Evolutionary conservation across 305 asterid species (phyloP), one percentile per base, ranked within the genome.

Genomic region (Ajuga reptans): DNA sequence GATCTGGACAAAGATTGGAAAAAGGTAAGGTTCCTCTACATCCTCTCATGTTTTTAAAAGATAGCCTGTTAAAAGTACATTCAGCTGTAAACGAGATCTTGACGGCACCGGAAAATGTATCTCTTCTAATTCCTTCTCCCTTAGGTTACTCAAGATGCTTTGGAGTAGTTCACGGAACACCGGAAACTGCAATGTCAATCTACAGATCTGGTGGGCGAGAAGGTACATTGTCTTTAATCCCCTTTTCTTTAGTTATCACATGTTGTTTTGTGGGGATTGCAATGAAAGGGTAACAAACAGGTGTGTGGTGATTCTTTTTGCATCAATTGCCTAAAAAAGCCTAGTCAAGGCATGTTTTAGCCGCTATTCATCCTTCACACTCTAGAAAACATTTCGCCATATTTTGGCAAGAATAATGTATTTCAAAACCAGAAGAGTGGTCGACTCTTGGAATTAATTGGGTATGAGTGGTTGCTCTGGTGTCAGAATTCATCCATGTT

Each of bases 1-100:
- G 9, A 50, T 45, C 69, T 39, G 60, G 12, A 31, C 21, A 37
- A 11, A 33, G 49, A 55, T 64, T 65, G 33, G 24, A 24, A 50
- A 56, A 59, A 18, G 77, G 72, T 68, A 31, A 39, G 33, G 33
- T 42, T 56, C 49, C 58, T 57, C 46, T 63, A 36, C 29, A 58
- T 37, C 34, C 43, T 64, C 12, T 50, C 47, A 59, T 52, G 65
- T 41, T 24, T 67, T 69, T 59, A 27, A 29, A 69, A 14, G 61
- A 24, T 41, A 43, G 68, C n/a, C n/a, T n/a, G n/a, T 59, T 34
- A 14, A 67, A 4, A 58, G 18, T 31, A 55, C 39, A 18, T 18
- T 65, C n/a, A 4, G 59, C 18, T 57, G 24, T 31, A 54, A 39
- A 29, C 12, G 33, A 36, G 12, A 63, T 68, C 55, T 10, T n/a